These are phyloP conservation scores for Vaccinium myrtillus DNA, from an alignment of 148 eudicot genomes.

Conservation along the genomic window DNA sequence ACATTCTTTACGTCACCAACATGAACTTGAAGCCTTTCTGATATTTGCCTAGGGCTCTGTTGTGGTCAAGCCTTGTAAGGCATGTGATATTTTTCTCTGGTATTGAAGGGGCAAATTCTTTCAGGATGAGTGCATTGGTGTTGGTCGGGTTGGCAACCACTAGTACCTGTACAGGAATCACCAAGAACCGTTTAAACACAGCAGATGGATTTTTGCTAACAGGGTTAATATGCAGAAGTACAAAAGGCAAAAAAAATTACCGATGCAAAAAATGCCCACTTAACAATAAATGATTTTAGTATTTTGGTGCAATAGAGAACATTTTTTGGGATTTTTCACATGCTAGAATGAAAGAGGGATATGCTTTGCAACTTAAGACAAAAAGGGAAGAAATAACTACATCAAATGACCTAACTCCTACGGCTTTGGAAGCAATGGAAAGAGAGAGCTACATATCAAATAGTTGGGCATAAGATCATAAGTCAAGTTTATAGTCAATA, in stretches of 20 bases:
- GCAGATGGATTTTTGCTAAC: neutral
- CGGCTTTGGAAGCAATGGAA: neutral
- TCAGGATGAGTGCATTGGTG: constrained; percentile 77
- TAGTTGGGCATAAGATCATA: neutral
- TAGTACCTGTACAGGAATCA: constrained; percentile 45
- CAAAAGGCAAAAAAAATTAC: neutral
- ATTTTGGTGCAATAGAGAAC: neutral
- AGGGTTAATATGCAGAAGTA: neutral
- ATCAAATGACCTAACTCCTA: neutral
- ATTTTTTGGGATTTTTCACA: neutral
- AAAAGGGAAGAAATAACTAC: neutral
- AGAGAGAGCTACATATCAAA: neutral
- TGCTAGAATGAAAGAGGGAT: neutral
- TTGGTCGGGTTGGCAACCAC: constrained; percentile 82
- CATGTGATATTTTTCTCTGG: constrained; percentile 77
- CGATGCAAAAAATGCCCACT: neutral
- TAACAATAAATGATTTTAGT: neutral
- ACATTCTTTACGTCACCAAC: constrained; percentile 74
- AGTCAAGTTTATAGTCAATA: neutral
- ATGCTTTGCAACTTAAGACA: neutral
- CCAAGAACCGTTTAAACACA: neutral
- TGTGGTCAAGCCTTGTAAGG: constrained; percentile 88
- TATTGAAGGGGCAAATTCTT: constrained; percentile 74
- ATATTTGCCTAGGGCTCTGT: constrained; percentile 72
- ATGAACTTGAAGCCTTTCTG: constrained; percentile 56